Evolutionary conservation across 2,329 filamentous ascomycete species (phyloP).

Genomic region (Penicillium vulpinum): DNA sequence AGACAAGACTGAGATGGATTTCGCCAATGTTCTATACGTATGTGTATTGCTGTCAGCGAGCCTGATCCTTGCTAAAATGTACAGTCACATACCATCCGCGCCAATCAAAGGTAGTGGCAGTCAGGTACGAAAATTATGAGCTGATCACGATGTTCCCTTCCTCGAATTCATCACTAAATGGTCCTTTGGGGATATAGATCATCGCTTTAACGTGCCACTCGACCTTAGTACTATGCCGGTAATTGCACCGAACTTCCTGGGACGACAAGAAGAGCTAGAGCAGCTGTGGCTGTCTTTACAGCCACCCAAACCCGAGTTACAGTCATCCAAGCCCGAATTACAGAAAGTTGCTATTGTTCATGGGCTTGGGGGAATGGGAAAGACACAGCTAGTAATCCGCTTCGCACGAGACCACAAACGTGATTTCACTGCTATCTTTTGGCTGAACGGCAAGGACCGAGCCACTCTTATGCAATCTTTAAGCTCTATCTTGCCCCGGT

Average conservation of each 20-base stretch:
- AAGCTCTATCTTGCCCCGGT: constrained; percentile 13
- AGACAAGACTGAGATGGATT: too few species aligned
- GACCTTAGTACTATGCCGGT: constrained; percentile 14
- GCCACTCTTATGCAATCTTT: constrained; percentile 21
- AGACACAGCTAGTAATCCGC: constrained; percentile 13
- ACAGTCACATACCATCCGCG: too few species aligned
- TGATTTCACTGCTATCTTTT: constrained; percentile 29
- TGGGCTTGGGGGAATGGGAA: constrained; percentile 28
- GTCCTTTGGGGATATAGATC: background rate
- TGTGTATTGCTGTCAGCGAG: too few species aligned
- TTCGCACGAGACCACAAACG: constrained; percentile 22
- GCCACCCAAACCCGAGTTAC: constrained; percentile 8
- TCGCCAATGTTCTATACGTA: too few species aligned
- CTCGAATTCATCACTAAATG: constrained; percentile 1
- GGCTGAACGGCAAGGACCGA: constrained; percentile 27
- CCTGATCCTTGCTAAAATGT: too few species aligned
- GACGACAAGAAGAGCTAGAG: constrained; percentile 18
- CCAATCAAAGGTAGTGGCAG: too few species aligned
- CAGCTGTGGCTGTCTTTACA: constrained; percentile 16
- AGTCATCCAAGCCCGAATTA: constrained; percentile 3
- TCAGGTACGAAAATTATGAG: too few species aligned
- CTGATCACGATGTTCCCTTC: too few species aligned
- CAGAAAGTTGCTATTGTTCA: constrained; percentile 21
- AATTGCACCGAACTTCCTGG: constrained; percentile 15
- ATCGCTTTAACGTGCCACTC: constrained; percentile 11